Evolutionary conservation across 495 filamentous ascomycete species (phyloP), one percentile per base, ranked within the genome.

Genomic region (Neurospora tetrasperma): DNA sequence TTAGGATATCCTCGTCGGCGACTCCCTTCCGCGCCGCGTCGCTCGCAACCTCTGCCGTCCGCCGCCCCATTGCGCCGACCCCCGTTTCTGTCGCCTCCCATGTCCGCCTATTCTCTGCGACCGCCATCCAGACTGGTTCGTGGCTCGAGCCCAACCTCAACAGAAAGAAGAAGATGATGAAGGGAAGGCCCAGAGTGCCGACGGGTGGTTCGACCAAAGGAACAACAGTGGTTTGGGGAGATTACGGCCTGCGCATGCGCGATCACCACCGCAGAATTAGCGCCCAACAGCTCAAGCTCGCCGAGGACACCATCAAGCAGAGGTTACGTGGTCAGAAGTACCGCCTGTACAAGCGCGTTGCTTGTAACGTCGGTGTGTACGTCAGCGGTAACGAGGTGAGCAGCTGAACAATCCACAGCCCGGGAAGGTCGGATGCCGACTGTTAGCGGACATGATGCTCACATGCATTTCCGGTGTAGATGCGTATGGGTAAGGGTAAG

Each of bases 401-500:
- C 69, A 62, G 4, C 14, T 38, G 10, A 20, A 40, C 70, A 27
- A 23, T 9, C 46, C 62, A 38, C 23, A 54, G 31, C 8, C 42
- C n/a, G 27, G 14, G 10, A 27, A 46, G 46, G 2, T 42, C 42
- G 42, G 31, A 23, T 31, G 2, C 9, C 5, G 20, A 44, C 35
- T 6, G 27, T 4, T 31, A 43, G 66, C 14, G 66, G 42, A 20
- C n/a, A 20, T 2, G 3, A 39, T 68, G 70, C 78, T 80, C 72
- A 80, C 72, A 20, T 77, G 59, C 76, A 54, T 4, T 41, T 43
- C 6, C 62, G 9, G 73, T 27, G 27, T 70, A 89, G 88, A 83
- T 90, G 76, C 90, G 96, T 86, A 99, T 99, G 96, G 96, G 96
- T 82, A 98, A 97, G 85, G 96, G 96, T 81, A 99, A 98, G 84